Evolutionary conservation across 441 rosid genomes (phyloP), one percentile per base, ranked within the genome.

Genomic region (Populus tomentosa): DNA sequence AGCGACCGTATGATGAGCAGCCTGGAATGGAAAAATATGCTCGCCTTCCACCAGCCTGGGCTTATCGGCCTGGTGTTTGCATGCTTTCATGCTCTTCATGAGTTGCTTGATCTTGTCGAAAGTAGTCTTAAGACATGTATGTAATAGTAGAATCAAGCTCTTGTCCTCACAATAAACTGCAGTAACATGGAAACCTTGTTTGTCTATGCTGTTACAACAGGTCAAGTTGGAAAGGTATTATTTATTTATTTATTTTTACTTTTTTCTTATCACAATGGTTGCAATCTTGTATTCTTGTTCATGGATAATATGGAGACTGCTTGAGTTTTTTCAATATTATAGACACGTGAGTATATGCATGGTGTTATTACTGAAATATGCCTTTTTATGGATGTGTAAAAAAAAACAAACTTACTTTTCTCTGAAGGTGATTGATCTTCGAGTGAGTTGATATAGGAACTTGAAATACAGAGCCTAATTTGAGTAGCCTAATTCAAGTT

Each of bases 1-100:
- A 94, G 70, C 85, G 85, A 8, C 98, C 99, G 14, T 91, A 86
- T 42, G 96, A 92, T 2, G 98, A 94, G 36, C 99, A 94, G 84
- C 98, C 94, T 0, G 98, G 95, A 75, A 94, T 96, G 99, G 97
- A 96, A 82, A 96, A 93, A 75, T 96, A 94, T 66, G 97, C 98
- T 8, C 90, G 98, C 42, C 84, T 96, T 85, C 99, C 99, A 30
- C 99, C 99, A 2, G 98, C 98, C 0, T 96, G 99, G 98, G 99
- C 99, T n/a, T 94, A 94, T 79, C 83, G 98, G 53, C 98, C 99
- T 11, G 99, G 99, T 5, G 98, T 96, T 72, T 90, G 97, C 80
- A 96, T 94, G 99, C 98, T 94, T 71, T 96, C 98, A 79, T 94
- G 98, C 68, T 96, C 99, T 75, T 96, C 98, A 2, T 96, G 84